Conservation (phyloP, 2,329 filamentous ascomycete genomes). For the Colletotrichum gigasporum region DNA sequence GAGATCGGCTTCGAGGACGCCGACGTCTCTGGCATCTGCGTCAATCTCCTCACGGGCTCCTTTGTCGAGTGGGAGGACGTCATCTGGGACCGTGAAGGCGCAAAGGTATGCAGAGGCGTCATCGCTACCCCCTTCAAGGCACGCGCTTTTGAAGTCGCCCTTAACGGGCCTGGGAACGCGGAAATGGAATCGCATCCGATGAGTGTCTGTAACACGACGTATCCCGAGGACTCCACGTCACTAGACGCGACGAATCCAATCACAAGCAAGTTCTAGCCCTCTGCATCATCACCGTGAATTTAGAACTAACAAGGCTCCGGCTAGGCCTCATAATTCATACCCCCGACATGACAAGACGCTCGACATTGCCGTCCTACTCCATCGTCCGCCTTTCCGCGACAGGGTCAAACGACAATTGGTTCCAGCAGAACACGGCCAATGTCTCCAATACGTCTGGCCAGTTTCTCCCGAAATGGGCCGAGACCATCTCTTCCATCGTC, state of each 20-base stretch:
- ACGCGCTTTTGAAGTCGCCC: constrained; percentile 59
- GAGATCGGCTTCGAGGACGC: constrained; percentile 47
- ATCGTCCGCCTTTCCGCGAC: constrained; percentile 63
- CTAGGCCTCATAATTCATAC: constrained; percentile 59
- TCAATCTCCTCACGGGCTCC: constrained; percentile 60
- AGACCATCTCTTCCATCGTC: constrained; percentile 54
- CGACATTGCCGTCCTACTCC: constrained; percentile 56
- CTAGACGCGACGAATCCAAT: constrained; percentile 54
- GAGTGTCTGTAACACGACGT: constrained; percentile 56
- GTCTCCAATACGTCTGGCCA: constrained; percentile 26
- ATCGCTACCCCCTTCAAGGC: constrained; percentile 61
- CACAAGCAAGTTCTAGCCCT: constrained; percentile 45
- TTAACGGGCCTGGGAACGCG: constrained; percentile 41
- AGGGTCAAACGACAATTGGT: constrained; percentile 60
- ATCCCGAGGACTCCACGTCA: constrained; percentile 44
- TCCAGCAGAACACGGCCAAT: constrained; percentile 56
- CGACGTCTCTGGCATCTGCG: constrained; percentile 59
- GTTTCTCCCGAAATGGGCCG: constrained; percentile 52
- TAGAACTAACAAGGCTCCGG: constrained; percentile 5
- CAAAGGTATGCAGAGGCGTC: constrained; percentile 59
- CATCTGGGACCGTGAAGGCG: constrained; percentile 50
- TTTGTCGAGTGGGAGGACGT: constrained; percentile 66
- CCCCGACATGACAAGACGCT: constrained; percentile 40
- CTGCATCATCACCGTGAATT: constrained; percentile 29
- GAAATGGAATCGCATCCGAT: constrained; percentile 47